Evolutionary conservation across 768 basidiomycete species (phyloP), one percentile per base, ranked within the genome.

Genomic region (Crucibulum laeve): DNA sequence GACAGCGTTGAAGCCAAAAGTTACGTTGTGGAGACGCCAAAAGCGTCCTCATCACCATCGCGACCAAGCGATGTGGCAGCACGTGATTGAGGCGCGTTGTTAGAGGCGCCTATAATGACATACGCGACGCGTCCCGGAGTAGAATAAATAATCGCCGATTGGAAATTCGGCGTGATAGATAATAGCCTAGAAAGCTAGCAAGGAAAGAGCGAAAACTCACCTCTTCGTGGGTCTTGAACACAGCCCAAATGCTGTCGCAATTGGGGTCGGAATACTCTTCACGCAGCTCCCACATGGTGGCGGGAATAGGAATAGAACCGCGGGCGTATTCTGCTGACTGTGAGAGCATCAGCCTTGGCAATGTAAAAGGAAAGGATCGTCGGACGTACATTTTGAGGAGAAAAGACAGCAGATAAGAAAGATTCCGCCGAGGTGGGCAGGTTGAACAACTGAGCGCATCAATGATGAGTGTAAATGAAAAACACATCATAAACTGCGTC

Each of bases 201-300:
- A 38, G 10, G 28, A 25, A 38, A 34, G 21, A 21, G 32, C 17
- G 15, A 24, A 35, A 42, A 60, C 81, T 54, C 47, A 84, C 82
- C 68, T 84, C 79, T 54, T 76, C 73, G 49, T 84, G 83, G 0
- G 74, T 71, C 47, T 59, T 59, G 60, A 82, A 82, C 6, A 83
- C 73, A 1, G 74, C 71, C 78, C 77, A 84, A 8, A 77, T 62
- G 11, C 66, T 63, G 37, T 72, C 65, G 36, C 51, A 45, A 25
- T 53, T 17, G 38, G 53, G 47, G 4, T 52, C 52, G 38, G 23
- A 13, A 38, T 52, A 56, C 11, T 66, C 60, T 17, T 75, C 67
- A 33, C 62, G 63, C 21, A 71, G 40, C 5, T 67, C 59, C 80
- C 80, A 83, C 57, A 82, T 55, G 3, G 77, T 68, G 21, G 63